Evolutionary conservation across 1,284 basidiomycete species (phyloP).

Genomic region (Leccinum variabile): DNA sequence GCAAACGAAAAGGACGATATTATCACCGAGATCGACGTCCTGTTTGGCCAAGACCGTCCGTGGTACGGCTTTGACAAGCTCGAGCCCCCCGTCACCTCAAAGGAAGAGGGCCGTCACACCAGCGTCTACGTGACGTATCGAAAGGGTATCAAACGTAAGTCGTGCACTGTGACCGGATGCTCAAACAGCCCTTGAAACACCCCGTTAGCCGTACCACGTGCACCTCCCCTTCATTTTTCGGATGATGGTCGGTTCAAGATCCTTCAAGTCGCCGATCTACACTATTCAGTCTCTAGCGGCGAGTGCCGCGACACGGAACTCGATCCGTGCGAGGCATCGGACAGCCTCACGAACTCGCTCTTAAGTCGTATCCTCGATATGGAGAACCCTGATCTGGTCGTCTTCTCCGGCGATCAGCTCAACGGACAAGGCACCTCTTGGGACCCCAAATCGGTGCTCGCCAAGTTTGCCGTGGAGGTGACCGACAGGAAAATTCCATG

Average conservation of each 20-base stretch:
- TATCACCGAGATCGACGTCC: slow-evolving; percentile 86
- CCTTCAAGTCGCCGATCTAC: slow-evolving; percentile 88
- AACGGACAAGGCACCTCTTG: slow-evolving; percentile 88
- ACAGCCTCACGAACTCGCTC: slow-evolving; percentile 72
- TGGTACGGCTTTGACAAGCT: slow-evolving; percentile 85
- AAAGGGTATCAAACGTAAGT: slow-evolving; percentile 65
- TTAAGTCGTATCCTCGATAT: slow-evolving; percentile 70
- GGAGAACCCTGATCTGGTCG: slow-evolving; percentile 88
- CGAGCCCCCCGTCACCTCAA: slow-evolving; percentile 52
- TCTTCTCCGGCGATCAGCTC: slow-evolving; percentile 84
- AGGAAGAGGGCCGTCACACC: slow-evolving; percentile 41
- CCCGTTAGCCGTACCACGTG: slow-evolving; percentile 58
- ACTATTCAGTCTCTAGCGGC: slow-evolving; percentile 78
- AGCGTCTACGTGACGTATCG: slow-evolving; percentile 61
- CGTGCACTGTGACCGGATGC: neutral
- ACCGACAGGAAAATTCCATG: slow-evolving; percentile 81
- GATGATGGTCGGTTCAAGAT: slow-evolving; percentile 82
- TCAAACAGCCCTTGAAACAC: neutral
- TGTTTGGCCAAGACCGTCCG: slow-evolving; percentile 77
- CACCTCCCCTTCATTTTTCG: slow-evolving; percentile 79
- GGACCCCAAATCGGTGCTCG: slow-evolving; percentile 82
- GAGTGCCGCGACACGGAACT: slow-evolving; percentile 66
- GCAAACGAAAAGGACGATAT: slow-evolving; percentile 58
- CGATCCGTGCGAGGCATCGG: slow-evolving; percentile 59
- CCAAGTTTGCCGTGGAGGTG: slow-evolving; percentile 82